These are phyloP conservation scores for Suillus alpinus DNA, from an alignment of 768 basidiomycete genomes.

Conservation along the genomic window DNA sequence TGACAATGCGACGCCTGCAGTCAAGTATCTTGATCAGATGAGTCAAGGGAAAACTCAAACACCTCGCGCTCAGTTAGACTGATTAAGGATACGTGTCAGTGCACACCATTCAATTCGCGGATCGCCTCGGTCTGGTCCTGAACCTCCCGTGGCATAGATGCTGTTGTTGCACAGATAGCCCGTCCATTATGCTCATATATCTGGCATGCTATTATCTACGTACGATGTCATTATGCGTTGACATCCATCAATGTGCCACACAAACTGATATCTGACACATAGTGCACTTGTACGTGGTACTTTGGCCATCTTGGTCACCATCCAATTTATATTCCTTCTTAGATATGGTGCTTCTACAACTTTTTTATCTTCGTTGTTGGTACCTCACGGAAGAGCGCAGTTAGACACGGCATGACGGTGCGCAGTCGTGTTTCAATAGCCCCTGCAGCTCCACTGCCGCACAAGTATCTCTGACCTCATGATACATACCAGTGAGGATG, in stretches of 20 bases:
- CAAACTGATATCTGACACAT: not conserved
- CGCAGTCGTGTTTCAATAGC: not conserved
- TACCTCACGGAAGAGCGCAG: not conserved
- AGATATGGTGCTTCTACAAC: not conserved
- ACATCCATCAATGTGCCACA: not conserved
- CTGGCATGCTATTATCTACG: not conserved
- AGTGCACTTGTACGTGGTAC: not conserved
- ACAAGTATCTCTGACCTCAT: not conserved
- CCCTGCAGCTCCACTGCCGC: not conserved
- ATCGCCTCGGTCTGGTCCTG: not conserved
- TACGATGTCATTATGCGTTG: not conserved
- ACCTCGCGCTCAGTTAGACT: not conserved
- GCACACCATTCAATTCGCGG: not conserved
- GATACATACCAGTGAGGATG: not conserved
- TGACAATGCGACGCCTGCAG: not conserved
- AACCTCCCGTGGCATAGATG: not conserved
- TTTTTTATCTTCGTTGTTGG: not conserved
- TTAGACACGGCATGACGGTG: not conserved
- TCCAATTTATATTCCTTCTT: not conserved
- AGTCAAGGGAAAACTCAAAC: not conserved
- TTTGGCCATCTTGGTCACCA: not conserved
- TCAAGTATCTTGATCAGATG: not conserved
- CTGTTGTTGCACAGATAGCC: not conserved
- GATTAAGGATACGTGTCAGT: not conserved
- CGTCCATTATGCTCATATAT: not conserved